Evolutionary conservation across 1,284 basidiomycete genomes (phyloP), one percentile per base, ranked within the genome.

Genomic region (Ceratobasidium sp.): DNA sequence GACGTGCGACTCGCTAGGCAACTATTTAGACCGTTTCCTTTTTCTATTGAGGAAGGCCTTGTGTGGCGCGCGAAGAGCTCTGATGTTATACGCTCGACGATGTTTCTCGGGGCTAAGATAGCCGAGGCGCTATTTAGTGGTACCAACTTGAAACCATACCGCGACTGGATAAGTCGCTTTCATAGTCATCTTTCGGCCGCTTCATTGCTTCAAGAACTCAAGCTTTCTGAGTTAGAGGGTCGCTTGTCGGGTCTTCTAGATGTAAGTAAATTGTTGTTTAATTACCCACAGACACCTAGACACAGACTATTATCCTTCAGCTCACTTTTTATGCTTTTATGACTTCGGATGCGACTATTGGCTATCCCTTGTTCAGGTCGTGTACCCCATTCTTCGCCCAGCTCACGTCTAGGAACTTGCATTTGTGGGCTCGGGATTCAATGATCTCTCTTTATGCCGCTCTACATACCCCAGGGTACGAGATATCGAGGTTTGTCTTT

Each of bases 21-120:
- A 9, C 20, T 66, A 50, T 66, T 66, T 26, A 15, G 64, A 15
- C 12, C 69, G 1, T 48, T 59, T 6, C 52, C 69, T 12, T 57
- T 64, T 23, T 9, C 56, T 48, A 42, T 73, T 9, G 70, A 62
- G 20, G 28, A 64, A 12, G 70, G n/a, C 0, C n/a, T 73, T 28
- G 26, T 46, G 5, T 26, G 44, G 52, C 59, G 70, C 48, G 40
- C 33, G 1, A 28, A 73, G 12, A 38, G 40, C 20, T 62, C 42
- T 10, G 26, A 64, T 15, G 38, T 59, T 10, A 33, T 26, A 2
- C 56, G 70, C 20, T 73, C 57, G 70, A 61, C 44, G 0, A 73
- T 64, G 70, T 64, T 62, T 42, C 56, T 73, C 23, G 70, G 70
- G 7, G 59, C 70, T 42, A 40, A 59, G 44, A 73, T 73, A 28